Evolutionary conservation across 2,329 filamentous ascomycete species (phyloP).

Genomic region (Hirsutella rhossiliensis): DNA sequence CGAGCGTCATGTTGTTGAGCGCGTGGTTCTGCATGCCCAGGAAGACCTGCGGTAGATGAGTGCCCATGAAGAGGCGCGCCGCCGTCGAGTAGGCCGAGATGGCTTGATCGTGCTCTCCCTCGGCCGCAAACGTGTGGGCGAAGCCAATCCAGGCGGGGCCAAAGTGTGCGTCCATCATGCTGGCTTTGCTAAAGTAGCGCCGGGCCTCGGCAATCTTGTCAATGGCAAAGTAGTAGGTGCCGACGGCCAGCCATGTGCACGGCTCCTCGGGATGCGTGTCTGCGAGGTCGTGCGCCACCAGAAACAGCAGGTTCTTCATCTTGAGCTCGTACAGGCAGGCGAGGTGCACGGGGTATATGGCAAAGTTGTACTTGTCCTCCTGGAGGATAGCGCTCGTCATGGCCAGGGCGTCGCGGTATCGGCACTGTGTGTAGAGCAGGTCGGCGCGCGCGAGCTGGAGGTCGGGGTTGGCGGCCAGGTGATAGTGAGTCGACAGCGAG

Average conservation of each 20-base stretch:
- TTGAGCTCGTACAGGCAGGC: slow-evolving; percentile 82
- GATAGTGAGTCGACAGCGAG: slow-evolving; percentile 87
- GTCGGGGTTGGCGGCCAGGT: slow-evolving; percentile 74
- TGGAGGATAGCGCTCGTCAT: slow-evolving; percentile 76
- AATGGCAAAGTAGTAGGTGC: slow-evolving; percentile 86
- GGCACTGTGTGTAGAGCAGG: slow-evolving; percentile 86
- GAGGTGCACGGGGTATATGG: slow-evolving; percentile 79
- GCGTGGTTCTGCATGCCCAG: slow-evolving; percentile 97
- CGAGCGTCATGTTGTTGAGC: slow-evolving; percentile 85
- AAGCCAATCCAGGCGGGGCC: slow-evolving; percentile 98
- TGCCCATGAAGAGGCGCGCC: slow-evolving; percentile 88
- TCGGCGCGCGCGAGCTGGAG: slow-evolving; percentile 84
- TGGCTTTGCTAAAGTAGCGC: slow-evolving; percentile 93
- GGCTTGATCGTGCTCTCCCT: slow-evolving; percentile 95
- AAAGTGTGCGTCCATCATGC: slow-evolving; percentile 95
- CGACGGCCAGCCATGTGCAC: slow-evolving; percentile 87
- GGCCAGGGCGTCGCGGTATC: slow-evolving; percentile 74
- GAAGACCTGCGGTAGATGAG: slow-evolving; percentile 89
- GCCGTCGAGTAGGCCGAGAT: slow-evolving; percentile 97
- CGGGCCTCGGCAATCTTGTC: slow-evolving; percentile 85
- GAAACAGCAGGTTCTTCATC: slow-evolving; percentile 78
- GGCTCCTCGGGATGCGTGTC: slow-evolving; percentile 87
- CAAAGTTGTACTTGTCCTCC: slow-evolving; percentile 80
- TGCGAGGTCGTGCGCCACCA: slow-evolving; percentile 84
- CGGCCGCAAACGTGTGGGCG: slow-evolving; percentile 92